Percentiles rank a stretch among this genome's conserved stretches.
Evolutionary conservation across 306 rosid genomes (phyloP).

Genomic region (Coriaria nepalensis): DNA sequence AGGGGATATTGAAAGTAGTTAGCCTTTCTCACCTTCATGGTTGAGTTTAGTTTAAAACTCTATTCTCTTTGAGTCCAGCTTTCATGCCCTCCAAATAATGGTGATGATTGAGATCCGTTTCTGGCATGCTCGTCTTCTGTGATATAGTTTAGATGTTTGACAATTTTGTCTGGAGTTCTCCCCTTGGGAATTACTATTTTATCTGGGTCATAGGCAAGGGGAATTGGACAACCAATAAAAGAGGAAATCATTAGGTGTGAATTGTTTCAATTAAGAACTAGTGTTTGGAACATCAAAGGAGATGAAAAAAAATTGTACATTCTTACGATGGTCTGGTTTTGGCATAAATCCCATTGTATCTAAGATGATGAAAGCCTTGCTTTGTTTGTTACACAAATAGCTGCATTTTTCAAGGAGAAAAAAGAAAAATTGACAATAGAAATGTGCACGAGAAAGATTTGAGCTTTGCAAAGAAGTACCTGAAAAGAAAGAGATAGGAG

Average conservation of each 20-base stretch:
- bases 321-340: slow-evolving; percentile 74
- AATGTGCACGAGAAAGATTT: not conserved
- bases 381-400: slow-evolving; percentile 87
- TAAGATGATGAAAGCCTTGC: slow-evolving; percentile 63
- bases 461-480: slow-evolving; percentile 27
- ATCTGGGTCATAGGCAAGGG: slow-evolving; percentile 53
- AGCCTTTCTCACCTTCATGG: slow-evolving; percentile 59
- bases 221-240: slow-evolving; percentile 67
- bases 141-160: too few relatives aligned
- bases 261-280: too few relatives aligned
- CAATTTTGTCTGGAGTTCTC: slow-evolving; percentile 21
- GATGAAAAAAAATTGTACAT: not conserved
- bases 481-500: slow-evolving; percentile 54
- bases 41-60: slow-evolving; percentile 59
- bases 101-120: slow-evolving; percentile 31
- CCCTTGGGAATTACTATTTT: slow-evolving; percentile 56
- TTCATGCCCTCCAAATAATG: slow-evolving; percentile 77
- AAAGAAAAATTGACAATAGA: slow-evolving; percentile 11
- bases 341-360: slow-evolving; percentile 54
- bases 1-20: slow-evolving; percentile 4
- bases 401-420: slow-evolving; percentile 25
- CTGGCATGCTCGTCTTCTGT: slow-evolving; percentile 31
- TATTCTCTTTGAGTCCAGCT: slow-evolving; percentile 76
- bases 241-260: too few relatives aligned
- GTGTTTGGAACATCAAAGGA: too few relatives aligned